Evolutionary conservation across 2,329 filamentous ascomycete species (phyloP).

Genomic region (Dactylonectria estremocensis): DNA sequence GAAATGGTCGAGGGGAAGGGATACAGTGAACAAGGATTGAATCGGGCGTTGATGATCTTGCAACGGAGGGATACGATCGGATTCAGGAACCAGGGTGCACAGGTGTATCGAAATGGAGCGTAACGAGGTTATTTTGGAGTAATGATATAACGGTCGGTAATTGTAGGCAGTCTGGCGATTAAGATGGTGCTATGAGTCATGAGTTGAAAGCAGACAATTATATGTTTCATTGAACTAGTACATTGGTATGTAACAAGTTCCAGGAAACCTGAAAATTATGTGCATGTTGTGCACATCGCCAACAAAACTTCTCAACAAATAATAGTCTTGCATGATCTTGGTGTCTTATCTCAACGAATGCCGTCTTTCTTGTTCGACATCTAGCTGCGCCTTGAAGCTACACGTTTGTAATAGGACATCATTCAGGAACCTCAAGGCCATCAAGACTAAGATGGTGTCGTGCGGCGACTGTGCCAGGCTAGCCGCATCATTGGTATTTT

Average conservation of each 20-base stretch:
- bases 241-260: no score
- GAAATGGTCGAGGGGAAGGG: constrained; percentile 95
- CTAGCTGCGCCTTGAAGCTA: neutral
- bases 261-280: neutral
- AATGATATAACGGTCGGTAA: constrained; percentile 32
- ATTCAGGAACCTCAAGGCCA: neutral
- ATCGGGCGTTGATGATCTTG: constrained; percentile 87
- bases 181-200: constrained; percentile 44
- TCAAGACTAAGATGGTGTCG: neutral
- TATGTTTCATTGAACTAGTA: neutral
- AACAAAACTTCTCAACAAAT: neutral
- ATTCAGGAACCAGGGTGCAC: constrained; percentile 81
- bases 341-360: neutral
- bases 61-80: constrained; percentile 90
- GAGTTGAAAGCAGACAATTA: constrained; percentile 28
- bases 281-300: neutral
- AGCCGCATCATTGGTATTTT: neutral
- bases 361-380: neutral
- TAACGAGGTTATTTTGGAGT: constrained; percentile 53
- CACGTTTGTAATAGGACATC: neutral
- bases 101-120: constrained; percentile 82
- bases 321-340: neutral
- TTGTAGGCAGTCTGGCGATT: constrained; percentile 25
- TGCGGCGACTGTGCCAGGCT: neutral
- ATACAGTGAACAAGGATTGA: constrained; percentile 89